A percentile compares a stretch with the other conserved stretches of the same genome.
These are phyloP conservation scores for Hyphodiscus sp. DNA, from an alignment of 2,329 filamentous ascomycete species.

Conservation along the genomic window DNA sequence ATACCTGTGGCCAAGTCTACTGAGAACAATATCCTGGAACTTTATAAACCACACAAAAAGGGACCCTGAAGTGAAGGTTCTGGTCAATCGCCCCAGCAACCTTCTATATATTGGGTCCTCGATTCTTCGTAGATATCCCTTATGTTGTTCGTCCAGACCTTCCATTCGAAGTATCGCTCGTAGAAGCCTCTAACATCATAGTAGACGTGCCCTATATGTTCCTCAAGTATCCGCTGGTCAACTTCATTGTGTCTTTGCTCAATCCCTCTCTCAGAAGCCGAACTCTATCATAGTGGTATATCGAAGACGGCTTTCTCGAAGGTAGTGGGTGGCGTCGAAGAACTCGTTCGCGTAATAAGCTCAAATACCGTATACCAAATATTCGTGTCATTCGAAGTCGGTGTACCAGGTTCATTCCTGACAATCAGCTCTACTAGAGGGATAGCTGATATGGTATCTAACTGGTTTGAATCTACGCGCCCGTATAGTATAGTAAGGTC, in stretches of 20 bases:
- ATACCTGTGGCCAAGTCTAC: constrained; percentile 17
- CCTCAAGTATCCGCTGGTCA: constrained; percentile 24
- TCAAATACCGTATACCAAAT: no score
- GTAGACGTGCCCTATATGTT: constrained; percentile 21
- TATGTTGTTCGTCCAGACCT: constrained; percentile 16
- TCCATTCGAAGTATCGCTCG: constrained; percentile 18
- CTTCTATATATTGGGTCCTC: constrained; percentile 18
- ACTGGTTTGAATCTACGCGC: no score
- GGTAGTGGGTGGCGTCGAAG: constrained; percentile 4
- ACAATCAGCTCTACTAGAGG: no score
- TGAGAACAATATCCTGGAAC: constrained; percentile 20
- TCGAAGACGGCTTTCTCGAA: constrained; percentile 8
- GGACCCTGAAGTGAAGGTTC: constrained; percentile 18
- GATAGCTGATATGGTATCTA: no score
- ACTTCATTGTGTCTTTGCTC: constrained; percentile 23
- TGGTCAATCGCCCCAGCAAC: constrained; percentile 18
- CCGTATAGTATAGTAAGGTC: no score
- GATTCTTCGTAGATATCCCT: constrained; percentile 22
- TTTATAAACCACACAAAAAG: constrained; percentile 23
- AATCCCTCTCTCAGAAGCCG: constrained; percentile 19
- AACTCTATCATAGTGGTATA: constrained; percentile 10
- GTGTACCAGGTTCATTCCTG: no score
- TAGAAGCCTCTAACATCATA: constrained; percentile 21
- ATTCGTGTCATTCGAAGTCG: no score
- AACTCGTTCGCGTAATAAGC: no score